Conservation (phyloP, 345 rosid species). For the Iberis pinnata region DNA sequence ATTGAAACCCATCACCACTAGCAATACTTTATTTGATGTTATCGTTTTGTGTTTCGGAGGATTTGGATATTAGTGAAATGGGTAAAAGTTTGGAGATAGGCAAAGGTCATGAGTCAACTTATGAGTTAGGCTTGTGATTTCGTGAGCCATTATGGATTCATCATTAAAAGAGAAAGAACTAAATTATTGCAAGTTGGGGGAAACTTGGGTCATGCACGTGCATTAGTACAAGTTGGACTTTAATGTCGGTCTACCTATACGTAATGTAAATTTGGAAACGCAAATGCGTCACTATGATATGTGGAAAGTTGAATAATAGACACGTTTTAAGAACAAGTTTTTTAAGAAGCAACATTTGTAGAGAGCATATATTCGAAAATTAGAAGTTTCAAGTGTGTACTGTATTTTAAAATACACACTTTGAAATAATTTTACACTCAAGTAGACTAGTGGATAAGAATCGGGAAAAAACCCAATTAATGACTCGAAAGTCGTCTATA, state of each 20-base stretch:
- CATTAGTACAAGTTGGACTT: conserved; percentile 21
- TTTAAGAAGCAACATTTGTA: conserved; percentile 23
- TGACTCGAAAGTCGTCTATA: no score
- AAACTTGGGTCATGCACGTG: conserved; percentile 24
- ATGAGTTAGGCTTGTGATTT: conserved; percentile 18
- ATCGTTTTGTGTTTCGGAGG: conserved; percentile 13
- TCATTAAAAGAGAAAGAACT: conserved; percentile 19
- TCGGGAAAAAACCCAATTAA: no score
- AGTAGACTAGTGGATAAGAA: conserved; percentile 13
- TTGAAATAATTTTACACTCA: neutral
- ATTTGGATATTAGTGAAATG: conserved; percentile 12
- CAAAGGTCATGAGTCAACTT: conserved; percentile 1
- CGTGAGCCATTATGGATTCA: conserved; percentile 18
- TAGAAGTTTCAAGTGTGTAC: neutral
- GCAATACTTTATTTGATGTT: conserved; percentile 12
- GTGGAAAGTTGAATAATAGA: conserved; percentile 14
- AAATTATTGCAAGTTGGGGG: conserved; percentile 22
- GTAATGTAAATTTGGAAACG: conserved; percentile 11
- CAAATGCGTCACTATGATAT: conserved; percentile 18
- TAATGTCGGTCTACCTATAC: conserved; percentile 20
- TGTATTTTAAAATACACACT: conserved; percentile 5
- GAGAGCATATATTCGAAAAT: neutral
- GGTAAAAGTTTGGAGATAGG: conserved; percentile 20
- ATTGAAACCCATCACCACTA: neutral
- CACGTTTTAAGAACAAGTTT: neutral